These are phyloP conservation scores for Leishmania braziliensis DNA, from an alignment of 208 protist species.

Conservation along the genomic window DNA sequence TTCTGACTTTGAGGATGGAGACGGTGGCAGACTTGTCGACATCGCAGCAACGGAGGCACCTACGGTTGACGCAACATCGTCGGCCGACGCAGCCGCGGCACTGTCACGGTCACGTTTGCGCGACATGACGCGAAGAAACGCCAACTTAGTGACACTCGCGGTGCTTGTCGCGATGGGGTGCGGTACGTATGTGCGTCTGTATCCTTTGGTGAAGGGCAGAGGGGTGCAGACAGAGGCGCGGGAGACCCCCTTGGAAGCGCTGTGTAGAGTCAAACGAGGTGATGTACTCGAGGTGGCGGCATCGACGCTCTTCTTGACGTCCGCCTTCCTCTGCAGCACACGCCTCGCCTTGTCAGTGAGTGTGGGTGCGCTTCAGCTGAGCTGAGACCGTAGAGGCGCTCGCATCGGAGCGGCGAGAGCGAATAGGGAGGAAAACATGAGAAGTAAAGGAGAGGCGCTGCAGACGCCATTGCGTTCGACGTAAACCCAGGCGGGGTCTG, in stretches of 20 bases:
- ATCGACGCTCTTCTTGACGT: background rate
- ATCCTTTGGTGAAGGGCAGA: background rate
- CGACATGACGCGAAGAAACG: constrained; percentile 1
- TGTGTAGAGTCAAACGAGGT: background rate
- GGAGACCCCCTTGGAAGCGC: background rate
- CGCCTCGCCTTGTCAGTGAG: background rate
- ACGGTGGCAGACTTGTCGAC: background rate
- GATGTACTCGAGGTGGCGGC: background rate
- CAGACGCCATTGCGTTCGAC: no score
- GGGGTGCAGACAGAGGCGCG: background rate
- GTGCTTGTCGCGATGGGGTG: background rate
- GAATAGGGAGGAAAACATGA: background rate
- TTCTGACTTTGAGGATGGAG: constrained; percentile 14
- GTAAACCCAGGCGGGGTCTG: no score
- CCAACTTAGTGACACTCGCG: no score
- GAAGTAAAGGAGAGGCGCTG: background rate
- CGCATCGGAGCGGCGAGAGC: background rate
- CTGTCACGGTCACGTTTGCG: constrained; percentile 20
- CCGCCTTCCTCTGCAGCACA: background rate
- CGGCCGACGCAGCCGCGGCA: background rate
- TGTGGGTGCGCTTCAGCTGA: background rate
- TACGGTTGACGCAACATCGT: background rate
- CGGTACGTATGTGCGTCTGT: background rate
- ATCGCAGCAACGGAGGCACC: background rate
- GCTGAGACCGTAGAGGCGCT: no score